Percentiles rank a stretch among this genome's conserved stretches.
These are phyloP conservation scores for Penicillium concentricum DNA, from an alignment of 2,329 filamentous ascomycete species.

Conservation along the genomic window DNA sequence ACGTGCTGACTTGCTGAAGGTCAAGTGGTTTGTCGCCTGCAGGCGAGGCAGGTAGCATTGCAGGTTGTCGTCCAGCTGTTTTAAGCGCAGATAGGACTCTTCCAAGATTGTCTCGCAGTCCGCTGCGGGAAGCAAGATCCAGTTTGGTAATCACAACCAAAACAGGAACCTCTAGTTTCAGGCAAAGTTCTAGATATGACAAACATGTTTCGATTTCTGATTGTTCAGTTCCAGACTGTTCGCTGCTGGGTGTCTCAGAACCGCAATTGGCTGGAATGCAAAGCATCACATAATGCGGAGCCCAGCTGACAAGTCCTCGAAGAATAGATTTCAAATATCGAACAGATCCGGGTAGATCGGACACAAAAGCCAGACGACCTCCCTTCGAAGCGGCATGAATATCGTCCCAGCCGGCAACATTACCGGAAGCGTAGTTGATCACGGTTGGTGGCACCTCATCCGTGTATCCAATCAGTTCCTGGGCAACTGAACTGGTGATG, in stretches of 20 bases:
- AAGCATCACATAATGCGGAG: slow-evolving; percentile 87
- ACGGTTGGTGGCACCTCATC: slow-evolving; percentile 27
- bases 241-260: slow-evolving; percentile 45
- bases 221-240: slow-evolving; percentile 25
- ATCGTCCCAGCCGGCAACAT: slow-evolving; percentile 90
- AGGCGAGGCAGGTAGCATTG: slow-evolving; percentile 57
- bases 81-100: slow-evolving; percentile 78
- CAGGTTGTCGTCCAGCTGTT: slow-evolving; percentile 68
- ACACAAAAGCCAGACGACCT: slow-evolving; percentile 75
- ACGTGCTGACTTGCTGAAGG: slow-evolving; percentile 56
- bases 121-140: slow-evolving; percentile 74
- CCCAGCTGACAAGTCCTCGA: slow-evolving; percentile 89
- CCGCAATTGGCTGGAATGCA: slow-evolving; percentile 78
- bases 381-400: slow-evolving; percentile 80
- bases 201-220: slow-evolving; percentile 68
- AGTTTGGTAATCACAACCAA: slow-evolving; percentile 86
- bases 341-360: slow-evolving; percentile 88
- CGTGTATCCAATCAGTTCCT: slow-evolving; percentile 86
- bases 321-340: slow-evolving; percentile 86
- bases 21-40: slow-evolving; percentile 52
- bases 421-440: slow-evolving; percentile 80
- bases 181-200: slow-evolving; percentile 79
- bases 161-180: slow-evolving; percentile 75
- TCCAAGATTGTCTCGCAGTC: slow-evolving; percentile 67
- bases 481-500: slow-evolving; percentile 89